Percentiles rank a stretch among this genome's conserved stretches.
phyloP scores from a whole-genome alignment of 148 eudicot genomes.

The Nepenthes gracilis region DNA sequence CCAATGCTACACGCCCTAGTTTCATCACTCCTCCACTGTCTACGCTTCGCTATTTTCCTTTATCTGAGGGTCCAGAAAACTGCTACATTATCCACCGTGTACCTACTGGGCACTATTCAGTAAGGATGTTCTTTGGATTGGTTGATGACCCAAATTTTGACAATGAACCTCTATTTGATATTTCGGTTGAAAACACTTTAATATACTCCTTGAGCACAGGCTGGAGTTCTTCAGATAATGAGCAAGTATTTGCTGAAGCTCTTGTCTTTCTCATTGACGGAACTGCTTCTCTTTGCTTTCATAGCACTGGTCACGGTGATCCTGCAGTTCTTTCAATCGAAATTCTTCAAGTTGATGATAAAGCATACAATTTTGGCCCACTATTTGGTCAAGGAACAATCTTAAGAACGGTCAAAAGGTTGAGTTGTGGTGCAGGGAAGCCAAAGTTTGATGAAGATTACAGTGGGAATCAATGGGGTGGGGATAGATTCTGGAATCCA shows the following conservation, averaged over 20 bases:
- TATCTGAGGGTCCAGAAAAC: slow-evolving; percentile 84
- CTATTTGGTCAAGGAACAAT: slow-evolving; percentile 60
- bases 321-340: slow-evolving; percentile 85
- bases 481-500: slow-evolving; percentile 87
- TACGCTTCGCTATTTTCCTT: slow-evolving; percentile 82
- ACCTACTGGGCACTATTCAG: slow-evolving; percentile 68
- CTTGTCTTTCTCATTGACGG: slow-evolving; percentile 57
- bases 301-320: slow-evolving; percentile 97
- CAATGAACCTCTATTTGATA: slow-evolving; percentile 83
- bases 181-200: slow-evolving; percentile 75
- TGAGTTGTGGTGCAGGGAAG: slow-evolving; percentile 50
- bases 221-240: slow-evolving; percentile 80
- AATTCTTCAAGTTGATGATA: slow-evolving; percentile 73
- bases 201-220: slow-evolving; percentile 67
- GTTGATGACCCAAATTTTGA: slow-evolving; percentile 69
- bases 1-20: slow-evolving; percentile 76
- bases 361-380: slow-evolving; percentile 63
- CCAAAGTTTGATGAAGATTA: slow-evolving; percentile 75
- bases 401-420: slow-evolving; percentile 56
- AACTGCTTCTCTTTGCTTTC: slow-evolving; percentile 79
- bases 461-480: slow-evolving; percentile 81
- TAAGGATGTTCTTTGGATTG: slow-evolving; percentile 72
- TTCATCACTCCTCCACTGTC: slow-evolving; percentile 59
- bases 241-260: slow-evolving; percentile 71
- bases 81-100: slow-evolving; percentile 70